Base-by-base conservation (phyloP, 129 eudicot genomes). In the Flaveria brownii region DNA sequence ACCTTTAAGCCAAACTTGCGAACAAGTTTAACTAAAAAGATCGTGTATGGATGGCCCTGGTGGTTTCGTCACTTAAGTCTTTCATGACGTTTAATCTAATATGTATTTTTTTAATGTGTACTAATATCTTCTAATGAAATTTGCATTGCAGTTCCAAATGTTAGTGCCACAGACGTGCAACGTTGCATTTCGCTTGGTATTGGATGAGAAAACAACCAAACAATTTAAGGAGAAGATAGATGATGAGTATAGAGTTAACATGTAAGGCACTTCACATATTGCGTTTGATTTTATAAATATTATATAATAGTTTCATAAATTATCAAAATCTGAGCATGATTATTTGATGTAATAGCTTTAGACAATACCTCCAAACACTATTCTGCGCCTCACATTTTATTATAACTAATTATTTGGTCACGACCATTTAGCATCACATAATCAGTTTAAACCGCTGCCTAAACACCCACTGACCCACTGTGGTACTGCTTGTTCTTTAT, bases 171-270 rank as follows among this genome's bases (percentile, higher is more conserved):
- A 83, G 54, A 79, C 79, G 73, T 90, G 96, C 84, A 90, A 74
- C 51, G 80, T 84, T 67, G 83, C 86, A 55, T 87, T 93, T 66
- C 88, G 82, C 13, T 50, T 77, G 30, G 82, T 67, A 68, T 85
- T 90, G 60, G 69, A 82, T 80, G 87, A 85, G 72, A 83, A 75
- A 82, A 70, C 75, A 22, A 89, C 92, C 28, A 87, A 87, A 82
- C 82, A 62, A 51, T 85, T 87, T 28, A 80, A 84, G 75, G 82
- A 78, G 78, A 90, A 85, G 82, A 90, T 90, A 3, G 84, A 84
- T 14, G 93, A 90, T 71, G 96, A 90, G 28, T 90, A 90, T 68
- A 82, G 86, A 61, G 93, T 87, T 49, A 87, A 90, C 88, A 85
- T 90, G 96, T 90, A 60, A 85, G 92, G 11, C 33, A 15, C 73